phyloP scores from a whole-genome alignment of 345 rosid genomes.

The Gossypium longicalyx region DNA sequence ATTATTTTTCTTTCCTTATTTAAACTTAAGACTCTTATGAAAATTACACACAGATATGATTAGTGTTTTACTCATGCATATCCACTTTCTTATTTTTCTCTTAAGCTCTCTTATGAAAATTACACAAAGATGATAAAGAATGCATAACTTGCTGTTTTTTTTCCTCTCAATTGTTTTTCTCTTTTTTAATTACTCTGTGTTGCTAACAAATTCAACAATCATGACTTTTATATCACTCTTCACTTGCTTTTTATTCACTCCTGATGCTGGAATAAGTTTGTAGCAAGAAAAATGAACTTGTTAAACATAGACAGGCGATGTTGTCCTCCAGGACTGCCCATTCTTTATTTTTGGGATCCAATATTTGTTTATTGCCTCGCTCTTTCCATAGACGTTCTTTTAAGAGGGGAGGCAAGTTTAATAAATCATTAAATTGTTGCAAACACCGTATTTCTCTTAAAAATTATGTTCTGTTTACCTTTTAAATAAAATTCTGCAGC shows the following conservation, averaged over 20 bases:
- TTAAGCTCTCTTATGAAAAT: neutral
- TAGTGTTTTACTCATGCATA: too few relatives aligned
- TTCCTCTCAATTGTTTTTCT: too few relatives aligned
- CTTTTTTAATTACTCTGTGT: too few relatives aligned
- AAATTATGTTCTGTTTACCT: constrained; percentile 2
- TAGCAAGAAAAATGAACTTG: neutral
- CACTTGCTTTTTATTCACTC: too few relatives aligned
- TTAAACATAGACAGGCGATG: too few relatives aligned
- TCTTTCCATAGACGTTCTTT: neutral
- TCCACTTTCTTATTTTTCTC: too few relatives aligned
- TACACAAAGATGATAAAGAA: neutral
- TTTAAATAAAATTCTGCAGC: constrained; percentile 33
- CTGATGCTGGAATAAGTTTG: neutral
- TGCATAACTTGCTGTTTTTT: too few relatives aligned
- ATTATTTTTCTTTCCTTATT: neutral
- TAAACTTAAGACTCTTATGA: neutral
- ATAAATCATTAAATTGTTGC: neutral
- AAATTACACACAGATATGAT: neutral
- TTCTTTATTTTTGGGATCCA: constrained; percentile 6
- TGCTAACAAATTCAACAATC: too few relatives aligned
- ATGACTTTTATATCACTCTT: too few relatives aligned
- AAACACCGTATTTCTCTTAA: neutral
- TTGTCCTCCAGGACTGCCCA: neutral
- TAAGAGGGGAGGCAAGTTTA: neutral
- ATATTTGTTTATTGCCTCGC: neutral